A percentile compares a stretch with the other conserved stretches of the same genome.
Conservation (phyloP, 352 stramenopile genomes). For the Phytophthora pseudosyringae region DNA sequence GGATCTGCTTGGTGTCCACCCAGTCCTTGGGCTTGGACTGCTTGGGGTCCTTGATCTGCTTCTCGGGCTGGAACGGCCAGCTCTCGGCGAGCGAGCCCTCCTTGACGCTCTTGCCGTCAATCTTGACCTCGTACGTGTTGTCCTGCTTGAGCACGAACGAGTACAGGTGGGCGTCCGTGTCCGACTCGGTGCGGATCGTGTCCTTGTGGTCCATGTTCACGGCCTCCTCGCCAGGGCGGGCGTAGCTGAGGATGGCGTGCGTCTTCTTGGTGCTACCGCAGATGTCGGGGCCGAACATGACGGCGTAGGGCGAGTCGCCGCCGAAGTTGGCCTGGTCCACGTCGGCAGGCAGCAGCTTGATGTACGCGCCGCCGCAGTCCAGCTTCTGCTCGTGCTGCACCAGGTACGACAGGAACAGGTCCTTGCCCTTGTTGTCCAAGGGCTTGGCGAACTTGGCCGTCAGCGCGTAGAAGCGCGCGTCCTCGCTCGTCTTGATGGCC, state of each 20-base stretch:
- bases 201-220: constrained; percentile 91
- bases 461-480: constrained; percentile 98
- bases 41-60: constrained; percentile 97
- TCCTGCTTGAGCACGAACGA: constrained; percentile 97
- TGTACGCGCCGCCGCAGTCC: constrained; percentile 99
- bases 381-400: constrained; percentile 99
- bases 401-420: constrained; percentile 96
- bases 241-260: constrained; percentile 99
- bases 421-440: constrained; percentile 91
- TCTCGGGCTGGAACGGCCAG: constrained; percentile 96
- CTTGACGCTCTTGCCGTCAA: constrained; percentile 96
- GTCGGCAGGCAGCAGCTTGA: constrained; percentile 96
- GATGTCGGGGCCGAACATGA: constrained; percentile 99
- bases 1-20: constrained; percentile 97
- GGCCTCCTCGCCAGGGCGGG: constrained; percentile 94
- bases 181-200: constrained; percentile 79
- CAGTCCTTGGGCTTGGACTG: constrained; percentile 98
- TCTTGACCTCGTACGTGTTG: constrained; percentile 97
- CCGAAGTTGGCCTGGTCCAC: constrained; percentile 95
- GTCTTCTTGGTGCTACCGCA: constrained; percentile 97
- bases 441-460: constrained; percentile 91
- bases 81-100: constrained; percentile 92
- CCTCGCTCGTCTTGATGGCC: constrained; percentile 94
- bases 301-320: constrained; percentile 94
- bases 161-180: constrained; percentile 97